These are phyloP conservation scores for Fennellomyces sp. DNA, from an alignment of 371 early-diverging fungal species.

Conservation along the genomic window DNA sequence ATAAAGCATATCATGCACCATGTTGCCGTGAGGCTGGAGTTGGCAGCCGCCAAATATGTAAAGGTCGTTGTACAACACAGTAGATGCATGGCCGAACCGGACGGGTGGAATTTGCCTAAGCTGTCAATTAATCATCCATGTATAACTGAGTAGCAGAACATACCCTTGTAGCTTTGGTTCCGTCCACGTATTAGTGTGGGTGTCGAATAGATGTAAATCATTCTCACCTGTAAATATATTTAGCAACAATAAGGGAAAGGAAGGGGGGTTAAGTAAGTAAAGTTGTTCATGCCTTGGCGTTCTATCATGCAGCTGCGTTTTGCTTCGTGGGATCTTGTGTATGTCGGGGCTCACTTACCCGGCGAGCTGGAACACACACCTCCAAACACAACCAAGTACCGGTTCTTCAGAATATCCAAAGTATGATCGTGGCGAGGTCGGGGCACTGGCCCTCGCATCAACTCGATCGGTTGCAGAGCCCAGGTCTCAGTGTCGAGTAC, in stretches of 20 bases:
- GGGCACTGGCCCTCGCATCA: slow-evolving; percentile 11
- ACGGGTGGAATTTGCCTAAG: slow-evolving; percentile 19
- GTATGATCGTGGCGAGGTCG: slow-evolving; percentile 26
- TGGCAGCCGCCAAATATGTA: slow-evolving; percentile 44
- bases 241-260: not conserved
- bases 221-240: slow-evolving; percentile 23
- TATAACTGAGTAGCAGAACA: too few relatives aligned
- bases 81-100: slow-evolving; percentile 33
- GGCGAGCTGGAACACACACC: slow-evolving; percentile 24
- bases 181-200: slow-evolving; percentile 19
- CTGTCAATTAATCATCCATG: not conserved
- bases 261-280: not conserved
- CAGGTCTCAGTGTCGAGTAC: slow-evolving; percentile 15
- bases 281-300: not conserved
- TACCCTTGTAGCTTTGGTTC: slow-evolving; percentile 27
- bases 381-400: slow-evolving; percentile 28
- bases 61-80: slow-evolving; percentile 28
- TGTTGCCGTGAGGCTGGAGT: slow-evolving; percentile 19
- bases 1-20: slow-evolving; percentile 29
- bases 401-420: slow-evolving; percentile 16
- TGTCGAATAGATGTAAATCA: slow-evolving; percentile 23
- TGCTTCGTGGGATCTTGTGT: too few relatives aligned
- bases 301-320: not conserved
- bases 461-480: slow-evolving; percentile 7
- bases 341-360: slow-evolving; percentile 2